phyloP scores from a whole-genome alignment of 768 basidiomycete species.

The Amanita polypyramis region DNA sequence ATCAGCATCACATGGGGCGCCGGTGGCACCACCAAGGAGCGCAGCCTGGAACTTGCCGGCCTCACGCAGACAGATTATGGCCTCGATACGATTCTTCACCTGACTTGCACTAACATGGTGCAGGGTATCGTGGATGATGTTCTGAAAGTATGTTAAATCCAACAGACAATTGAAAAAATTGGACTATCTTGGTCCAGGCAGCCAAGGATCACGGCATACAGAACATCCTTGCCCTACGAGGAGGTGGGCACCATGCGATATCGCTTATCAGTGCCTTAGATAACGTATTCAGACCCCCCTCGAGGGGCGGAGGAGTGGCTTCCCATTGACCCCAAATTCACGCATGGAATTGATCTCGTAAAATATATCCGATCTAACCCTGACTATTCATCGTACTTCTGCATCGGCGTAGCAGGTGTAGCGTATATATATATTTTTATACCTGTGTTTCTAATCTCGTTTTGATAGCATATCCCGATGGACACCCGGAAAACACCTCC shows the following conservation, averaged over 20 bases:
- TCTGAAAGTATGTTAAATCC: constrained; percentile 48
- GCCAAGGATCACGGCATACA: constrained; percentile 77
- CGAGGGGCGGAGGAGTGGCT: constrained; percentile 92
- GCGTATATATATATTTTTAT: neutral
- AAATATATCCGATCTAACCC: constrained; percentile 71
- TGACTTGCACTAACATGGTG: constrained; percentile 97
- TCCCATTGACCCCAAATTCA: constrained; percentile 73
- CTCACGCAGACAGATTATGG: constrained; percentile 64
- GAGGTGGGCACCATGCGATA: constrained; percentile 41
- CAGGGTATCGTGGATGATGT: constrained; percentile 78
- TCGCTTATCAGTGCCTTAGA: neutral
- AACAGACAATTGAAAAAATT: neutral
- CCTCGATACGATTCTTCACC: constrained; percentile 83
- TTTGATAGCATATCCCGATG: constrained; percentile 78
- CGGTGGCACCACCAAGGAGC: constrained; percentile 83
- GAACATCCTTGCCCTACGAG: constrained; percentile 86
- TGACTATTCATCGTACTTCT: constrained; percentile 78
- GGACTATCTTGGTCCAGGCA: constrained; percentile 29
- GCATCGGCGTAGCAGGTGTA: constrained; percentile 88
- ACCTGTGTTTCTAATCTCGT: constrained; percentile 4
- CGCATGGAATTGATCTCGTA: constrained; percentile 83
- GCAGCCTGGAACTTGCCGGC: constrained; percentile 78
- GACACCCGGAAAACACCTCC: constrained; percentile 53
- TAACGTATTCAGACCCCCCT: constrained; percentile 61
- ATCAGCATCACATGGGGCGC: constrained; percentile 98